Conservation (phyloP, 2,329 filamentous ascomycete genomes). For the Diaporthe humulicola region DNA sequence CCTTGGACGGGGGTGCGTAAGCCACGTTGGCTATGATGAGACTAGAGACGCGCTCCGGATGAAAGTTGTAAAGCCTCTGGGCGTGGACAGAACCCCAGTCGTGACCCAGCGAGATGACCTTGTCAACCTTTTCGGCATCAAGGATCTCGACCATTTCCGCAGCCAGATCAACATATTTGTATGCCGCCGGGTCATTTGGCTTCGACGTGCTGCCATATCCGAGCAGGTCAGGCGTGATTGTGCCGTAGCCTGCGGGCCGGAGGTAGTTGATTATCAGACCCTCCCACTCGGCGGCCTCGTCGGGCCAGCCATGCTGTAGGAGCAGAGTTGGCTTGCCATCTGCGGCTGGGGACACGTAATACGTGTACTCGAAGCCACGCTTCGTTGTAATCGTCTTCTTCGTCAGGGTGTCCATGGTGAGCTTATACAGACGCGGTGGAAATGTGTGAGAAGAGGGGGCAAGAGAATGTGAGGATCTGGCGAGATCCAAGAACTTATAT, state of each 20-base stretch:
- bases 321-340: constrained; percentile 50
- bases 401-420: constrained; percentile 44
- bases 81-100: constrained; percentile 62
- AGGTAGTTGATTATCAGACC: constrained; percentile 56
- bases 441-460: too few relatives aligned
- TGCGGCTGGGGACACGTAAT: constrained; percentile 51
- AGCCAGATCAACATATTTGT: constrained; percentile 46
- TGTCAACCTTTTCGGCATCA: constrained; percentile 50
- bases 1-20: constrained; percentile 52
- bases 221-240: constrained; percentile 54
- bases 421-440: too few relatives aligned
- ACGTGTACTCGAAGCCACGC: constrained; percentile 55
- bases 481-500: too few relatives aligned
- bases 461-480: too few relatives aligned
- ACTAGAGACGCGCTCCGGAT: constrained; percentile 55
- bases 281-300: constrained; percentile 59
- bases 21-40: constrained; percentile 57
- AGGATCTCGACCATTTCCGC: constrained; percentile 57
- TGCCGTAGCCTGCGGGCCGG: constrained; percentile 50
- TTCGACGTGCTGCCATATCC: constrained; percentile 45
- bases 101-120: constrained; percentile 59
- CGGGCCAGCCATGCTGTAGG: constrained; percentile 64
- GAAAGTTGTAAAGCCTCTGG: constrained; percentile 56
- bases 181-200: constrained; percentile 34
- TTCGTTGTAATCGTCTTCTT: constrained; percentile 48